Base-by-base conservation (phyloP, 2,329 filamentous ascomycete genomes). In the Exserohilum rostratum region DNA sequence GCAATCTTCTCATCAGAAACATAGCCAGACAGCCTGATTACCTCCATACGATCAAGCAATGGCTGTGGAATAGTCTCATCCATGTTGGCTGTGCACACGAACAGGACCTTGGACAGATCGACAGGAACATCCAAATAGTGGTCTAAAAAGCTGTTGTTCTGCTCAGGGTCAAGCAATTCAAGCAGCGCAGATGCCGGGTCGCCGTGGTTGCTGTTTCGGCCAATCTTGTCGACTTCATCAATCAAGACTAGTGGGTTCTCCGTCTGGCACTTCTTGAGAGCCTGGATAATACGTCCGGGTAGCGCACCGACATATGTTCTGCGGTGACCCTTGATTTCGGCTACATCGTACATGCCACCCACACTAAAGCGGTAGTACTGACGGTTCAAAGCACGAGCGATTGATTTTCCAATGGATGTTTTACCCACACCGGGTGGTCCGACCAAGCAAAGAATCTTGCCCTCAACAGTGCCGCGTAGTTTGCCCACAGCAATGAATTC, bases 301-400 rank as follows among this genome's bases (percentile, higher is more conserved):
- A 99, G 80, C 22, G 95, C 95, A 59, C 96, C 95, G 48, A 99
- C 95, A 66, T 99, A 99, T 2, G 95, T 99, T 67, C 95, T 86
- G 68, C 95, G 85, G 75, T 99, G 95, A 46, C 95, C 95, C 80
- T 99, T 99, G 82, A 99, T 98, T 75, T 99, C 95, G 15, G 95
- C 95, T 60, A 99, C 96, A 77, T 99, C 95, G 3, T 93, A 96
- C 63, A 99, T 83, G 66, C 95, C 95, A 72, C 95, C 95, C 7
- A 99, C 95, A 70, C 93, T 97, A 82, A 99, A 99, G 65, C 95
- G 87, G 80, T 99, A 99, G 80, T 99, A 99, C 72, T 99, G 89
- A 55, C 96, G 85, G 78, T 97, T 97, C 53, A 99, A 80, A 25
- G 95, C 96, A 50, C 93, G 86, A 13, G 95, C 95, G 67, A 99